Evolutionary conservation across 768 basidiomycete species (phyloP).

Genomic region (Boletus insuetus): DNA sequence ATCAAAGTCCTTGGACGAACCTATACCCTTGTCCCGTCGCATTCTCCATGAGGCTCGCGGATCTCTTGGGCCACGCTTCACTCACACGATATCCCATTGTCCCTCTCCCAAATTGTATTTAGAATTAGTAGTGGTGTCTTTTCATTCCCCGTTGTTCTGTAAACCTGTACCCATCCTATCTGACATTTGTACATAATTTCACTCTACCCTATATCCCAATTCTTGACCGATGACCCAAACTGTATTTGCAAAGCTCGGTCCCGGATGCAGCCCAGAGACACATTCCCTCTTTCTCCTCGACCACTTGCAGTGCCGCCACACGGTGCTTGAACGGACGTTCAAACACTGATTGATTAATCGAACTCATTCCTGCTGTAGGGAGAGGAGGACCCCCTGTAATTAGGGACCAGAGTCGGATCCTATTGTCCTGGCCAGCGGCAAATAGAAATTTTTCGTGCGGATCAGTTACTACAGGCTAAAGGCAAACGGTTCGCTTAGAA

Average conservation of each 20-base stretch:
- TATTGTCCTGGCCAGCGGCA: constrained; percentile 64
- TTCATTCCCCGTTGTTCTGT: constrained; percentile 9
- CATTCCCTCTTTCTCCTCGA: constrained; percentile 38
- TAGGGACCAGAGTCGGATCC: constrained; percentile 69
- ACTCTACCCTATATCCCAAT: neutral
- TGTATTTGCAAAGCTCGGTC: constrained; percentile 44
- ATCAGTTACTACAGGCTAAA: constrained; percentile 62
- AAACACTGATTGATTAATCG: constrained; percentile 30
- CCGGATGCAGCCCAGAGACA: constrained; percentile 55
- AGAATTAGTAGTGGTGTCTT: neutral
- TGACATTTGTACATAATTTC: constrained; percentile 2
- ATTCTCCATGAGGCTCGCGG: constrained; percentile 18
- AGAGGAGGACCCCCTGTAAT: constrained; percentile 42
- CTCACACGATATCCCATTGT: neutral
- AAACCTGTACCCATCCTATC: constrained; percentile 4
- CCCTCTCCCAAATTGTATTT: neutral
- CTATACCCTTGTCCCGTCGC: constrained; percentile 18
- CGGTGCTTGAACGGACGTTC: constrained; percentile 33
- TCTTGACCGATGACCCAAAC: constrained; percentile 42
- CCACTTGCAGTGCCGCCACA: constrained; percentile 50
- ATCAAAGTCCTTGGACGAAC: neutral
- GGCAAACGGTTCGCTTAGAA: constrained; percentile 2
- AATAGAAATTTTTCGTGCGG: constrained; percentile 57
- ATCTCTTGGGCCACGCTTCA: constrained; percentile 7
- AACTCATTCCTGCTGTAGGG: constrained; percentile 6